Evolutionary conservation across 768 basidiomycete species (phyloP).

Genomic region (Hygrocybe coccinea): DNA sequence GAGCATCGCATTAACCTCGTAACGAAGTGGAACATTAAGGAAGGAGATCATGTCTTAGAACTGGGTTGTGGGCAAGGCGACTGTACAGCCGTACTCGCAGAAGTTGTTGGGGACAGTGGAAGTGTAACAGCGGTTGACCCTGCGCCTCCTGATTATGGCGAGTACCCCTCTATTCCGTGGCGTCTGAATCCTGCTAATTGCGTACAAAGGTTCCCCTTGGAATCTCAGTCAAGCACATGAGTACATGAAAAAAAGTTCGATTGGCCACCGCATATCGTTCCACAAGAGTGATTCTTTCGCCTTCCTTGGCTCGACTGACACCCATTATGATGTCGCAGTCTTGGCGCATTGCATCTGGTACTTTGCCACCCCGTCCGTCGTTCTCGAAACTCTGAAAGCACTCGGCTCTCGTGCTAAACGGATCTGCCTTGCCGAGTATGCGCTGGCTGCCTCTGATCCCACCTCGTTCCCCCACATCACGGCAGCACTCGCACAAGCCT

Average conservation of each 20-base stretch:
- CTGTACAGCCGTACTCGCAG: constrained; percentile 34
- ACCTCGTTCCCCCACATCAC: constrained; percentile 29
- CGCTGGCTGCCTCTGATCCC: constrained; percentile 22
- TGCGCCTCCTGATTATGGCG: constrained; percentile 34
- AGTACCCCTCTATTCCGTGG: not conserved
- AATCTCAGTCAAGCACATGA: constrained; percentile 37
- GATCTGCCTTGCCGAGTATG: constrained; percentile 34
- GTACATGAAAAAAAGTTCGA: constrained; percentile 22
- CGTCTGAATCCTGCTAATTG: not conserved
- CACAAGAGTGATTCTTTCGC: constrained; percentile 27
- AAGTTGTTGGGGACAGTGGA: constrained; percentile 31
- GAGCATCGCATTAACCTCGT: constrained; percentile 34
- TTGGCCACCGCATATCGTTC: constrained; percentile 35
- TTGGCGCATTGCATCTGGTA: constrained; percentile 38
- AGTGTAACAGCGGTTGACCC: constrained; percentile 39
- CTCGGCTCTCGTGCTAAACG: constrained; percentile 21
- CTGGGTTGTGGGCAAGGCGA: constrained; percentile 42
- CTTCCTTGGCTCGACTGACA: constrained; percentile 19
- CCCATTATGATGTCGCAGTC: constrained; percentile 30
- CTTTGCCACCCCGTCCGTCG: constrained; percentile 31
- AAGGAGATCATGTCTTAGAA: constrained; percentile 32
- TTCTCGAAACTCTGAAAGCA: constrained; percentile 26
- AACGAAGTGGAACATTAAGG: constrained; percentile 24
- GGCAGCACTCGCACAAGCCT: constrained; percentile 33
- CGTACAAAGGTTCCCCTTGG: constrained; percentile 27